These are phyloP conservation scores for Claviceps sp. DNA, from an alignment of 2,329 filamentous ascomycete genomes.

Conservation along the genomic window DNA sequence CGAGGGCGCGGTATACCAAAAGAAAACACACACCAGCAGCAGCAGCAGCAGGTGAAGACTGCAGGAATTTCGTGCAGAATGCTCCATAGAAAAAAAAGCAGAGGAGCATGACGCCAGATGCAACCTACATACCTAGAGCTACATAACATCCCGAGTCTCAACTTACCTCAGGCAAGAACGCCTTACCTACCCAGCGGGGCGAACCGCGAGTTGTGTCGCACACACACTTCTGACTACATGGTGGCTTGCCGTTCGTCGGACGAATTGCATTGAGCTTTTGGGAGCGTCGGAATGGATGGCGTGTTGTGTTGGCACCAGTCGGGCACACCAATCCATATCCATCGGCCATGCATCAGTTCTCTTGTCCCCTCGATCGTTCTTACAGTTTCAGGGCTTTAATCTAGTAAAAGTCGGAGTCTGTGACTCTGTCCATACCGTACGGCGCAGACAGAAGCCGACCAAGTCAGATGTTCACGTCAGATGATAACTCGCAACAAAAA, in stretches of 20 bases:
- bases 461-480: no score
- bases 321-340: background rate
- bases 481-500: no score
- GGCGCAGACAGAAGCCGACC: no score
- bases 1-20: background rate
- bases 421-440: no score
- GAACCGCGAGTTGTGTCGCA: background rate
- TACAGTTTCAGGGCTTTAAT: no score
- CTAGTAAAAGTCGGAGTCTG: no score
- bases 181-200: background rate
- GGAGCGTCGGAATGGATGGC: background rate
- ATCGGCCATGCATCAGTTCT: background rate
- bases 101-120: background rate
- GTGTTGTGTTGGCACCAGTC: background rate
- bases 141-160: background rate
- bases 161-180: background rate
- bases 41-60: background rate
- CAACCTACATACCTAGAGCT: no score
- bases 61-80: no score
- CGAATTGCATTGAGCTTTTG: no score
- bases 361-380: no score
- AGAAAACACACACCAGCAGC: no score
- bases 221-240: background rate
- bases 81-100: background rate
- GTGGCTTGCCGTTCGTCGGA: no score